These are phyloP conservation scores for Candida yuanshanica DNA, from an alignment of 805 yeast species.

Conservation along the genomic window DNA sequence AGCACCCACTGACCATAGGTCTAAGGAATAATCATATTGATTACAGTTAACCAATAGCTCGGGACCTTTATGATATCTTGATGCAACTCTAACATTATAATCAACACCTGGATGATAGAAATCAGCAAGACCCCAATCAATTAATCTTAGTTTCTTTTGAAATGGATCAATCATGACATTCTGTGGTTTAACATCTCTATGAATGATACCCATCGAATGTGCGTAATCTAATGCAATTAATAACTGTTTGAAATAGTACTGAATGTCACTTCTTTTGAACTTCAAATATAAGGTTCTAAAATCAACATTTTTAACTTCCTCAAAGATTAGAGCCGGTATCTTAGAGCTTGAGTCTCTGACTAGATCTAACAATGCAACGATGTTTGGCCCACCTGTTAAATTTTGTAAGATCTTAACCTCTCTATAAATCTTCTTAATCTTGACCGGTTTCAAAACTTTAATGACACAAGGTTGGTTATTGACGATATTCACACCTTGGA, in stretches of 20 bases:
- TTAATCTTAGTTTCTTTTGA: conserved; percentile 62
- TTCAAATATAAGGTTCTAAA: conserved; percentile 77
- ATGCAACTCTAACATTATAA: conserved; percentile 90
- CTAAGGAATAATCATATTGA: conserved; percentile 86
- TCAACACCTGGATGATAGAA: conserved; percentile 86
- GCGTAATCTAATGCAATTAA: conserved; percentile 82
- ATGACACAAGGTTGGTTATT: conserved; percentile 68
- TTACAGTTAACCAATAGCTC: conserved; percentile 81
- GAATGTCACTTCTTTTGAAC: conserved; percentile 68
- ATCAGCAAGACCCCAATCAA: conserved; percentile 96
- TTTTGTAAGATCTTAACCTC: conserved; percentile 86
- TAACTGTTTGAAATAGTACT: conserved; percentile 76
- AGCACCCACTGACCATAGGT: conserved; percentile 92
- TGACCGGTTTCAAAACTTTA: conserved; percentile 89
- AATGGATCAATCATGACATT: conserved; percentile 91
- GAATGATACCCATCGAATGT: conserved; percentile 95
- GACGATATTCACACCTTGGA: conserved; percentile 70
- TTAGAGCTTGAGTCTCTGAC: conserved; percentile 75
- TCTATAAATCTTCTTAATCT: conserved; percentile 83
- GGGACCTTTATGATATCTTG: conserved; percentile 91
- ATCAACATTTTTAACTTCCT: conserved; percentile 76
- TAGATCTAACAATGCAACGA: conserved; percentile 70
- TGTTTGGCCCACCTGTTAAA: conserved; percentile 78
- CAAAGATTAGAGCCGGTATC: conserved; percentile 86
- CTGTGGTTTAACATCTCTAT: conserved; percentile 93